Conservation (phyloP, 1,284 basidiomycete species). For the Cryptococcus sp. region DNA sequence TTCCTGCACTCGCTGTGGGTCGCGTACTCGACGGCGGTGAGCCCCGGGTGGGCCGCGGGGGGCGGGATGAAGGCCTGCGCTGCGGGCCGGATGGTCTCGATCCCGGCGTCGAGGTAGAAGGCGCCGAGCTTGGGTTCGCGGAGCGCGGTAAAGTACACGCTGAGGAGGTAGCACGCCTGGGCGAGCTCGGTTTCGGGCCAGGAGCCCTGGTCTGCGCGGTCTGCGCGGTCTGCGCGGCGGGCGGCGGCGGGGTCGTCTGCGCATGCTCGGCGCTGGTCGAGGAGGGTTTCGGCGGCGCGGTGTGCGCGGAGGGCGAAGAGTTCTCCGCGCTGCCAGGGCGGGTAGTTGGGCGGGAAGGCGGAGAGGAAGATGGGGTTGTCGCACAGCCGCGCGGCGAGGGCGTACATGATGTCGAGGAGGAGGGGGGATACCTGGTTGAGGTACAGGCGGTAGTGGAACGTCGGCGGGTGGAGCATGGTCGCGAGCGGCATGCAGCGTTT, state of each 20-base stretch:
- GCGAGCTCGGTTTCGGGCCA: slow-evolving; percentile 51
- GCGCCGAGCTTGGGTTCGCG: slow-evolving; percentile 43
- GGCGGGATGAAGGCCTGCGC: slow-evolving; percentile 22
- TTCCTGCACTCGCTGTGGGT: slow-evolving; percentile 42
- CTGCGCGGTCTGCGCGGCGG: no score
- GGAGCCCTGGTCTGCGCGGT: slow-evolving; percentile 31
- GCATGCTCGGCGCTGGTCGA: slow-evolving; percentile 33
- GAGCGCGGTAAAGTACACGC: slow-evolving; percentile 48
- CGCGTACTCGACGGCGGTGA: slow-evolving; percentile 30
- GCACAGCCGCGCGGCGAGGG: slow-evolving; percentile 47
- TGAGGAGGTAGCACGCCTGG: slow-evolving; percentile 47
- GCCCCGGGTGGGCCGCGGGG: slow-evolving; percentile 25
- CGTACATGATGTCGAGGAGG: slow-evolving; percentile 52
- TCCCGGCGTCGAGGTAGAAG: slow-evolving; percentile 47
- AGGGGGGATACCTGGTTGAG: slow-evolving; percentile 46
- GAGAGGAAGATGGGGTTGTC: slow-evolving; percentile 37
- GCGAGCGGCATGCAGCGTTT: slow-evolving; percentile 48
- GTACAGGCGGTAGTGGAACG: slow-evolving; percentile 51
- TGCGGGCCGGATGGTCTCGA: slow-evolving; percentile 34
- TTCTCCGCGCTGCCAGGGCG: slow-evolving; percentile 40
- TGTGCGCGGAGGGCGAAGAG: slow-evolving; percentile 43
- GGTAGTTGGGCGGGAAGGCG: slow-evolving; percentile 28
- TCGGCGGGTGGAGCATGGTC: slow-evolving; percentile 50
- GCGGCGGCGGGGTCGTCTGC: slow-evolving; percentile 30
- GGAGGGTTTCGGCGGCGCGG: slow-evolving; percentile 30